Conservation (phyloP, 2,329 filamentous ascomycete genomes). For the Fusarium zealandicum region DNA sequence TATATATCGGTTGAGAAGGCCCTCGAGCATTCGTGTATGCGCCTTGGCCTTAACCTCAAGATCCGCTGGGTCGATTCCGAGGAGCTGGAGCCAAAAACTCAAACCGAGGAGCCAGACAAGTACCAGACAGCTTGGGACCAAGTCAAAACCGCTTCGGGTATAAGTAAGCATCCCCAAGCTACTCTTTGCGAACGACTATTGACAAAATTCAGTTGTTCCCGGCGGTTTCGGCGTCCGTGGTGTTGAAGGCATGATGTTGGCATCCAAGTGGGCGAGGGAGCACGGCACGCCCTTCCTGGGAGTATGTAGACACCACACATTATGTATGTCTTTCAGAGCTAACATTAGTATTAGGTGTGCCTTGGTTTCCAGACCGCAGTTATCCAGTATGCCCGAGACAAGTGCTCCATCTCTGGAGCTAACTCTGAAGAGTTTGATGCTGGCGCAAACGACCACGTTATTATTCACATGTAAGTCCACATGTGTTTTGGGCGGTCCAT, state of each 20-base stretch:
- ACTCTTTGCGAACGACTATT: neutral
- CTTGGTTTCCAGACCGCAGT: conserved; percentile 93
- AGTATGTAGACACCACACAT: conserved; percentile 39
- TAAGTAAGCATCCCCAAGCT: neutral
- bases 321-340: too few relatives aligned
- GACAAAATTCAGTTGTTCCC: conserved; percentile 58
- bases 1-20: conserved; percentile 85
- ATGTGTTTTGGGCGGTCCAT: too few relatives aligned
- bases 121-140: conserved; percentile 72
- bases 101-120: conserved; percentile 68
- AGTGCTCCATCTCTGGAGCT: conserved; percentile 67
- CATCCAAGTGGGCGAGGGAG: conserved; percentile 82
- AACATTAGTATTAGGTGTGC: conserved; percentile 59
- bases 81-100: conserved; percentile 74
- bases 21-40: conserved; percentile 90
- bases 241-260: conserved; percentile 82
- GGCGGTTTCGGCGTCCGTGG: conserved; percentile 77
- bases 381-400: conserved; percentile 82
- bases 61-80: conserved; percentile 85
- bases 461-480: conserved; percentile 76
- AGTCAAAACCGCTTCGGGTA: neutral
- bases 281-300: conserved; percentile 84
- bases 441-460: conserved; percentile 67
- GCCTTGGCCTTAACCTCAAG: conserved; percentile 78
- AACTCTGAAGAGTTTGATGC: conserved; percentile 63